Percentiles rank a stretch among this genome's conserved stretches.
These are phyloP conservation scores for Lasiodiplodia hormozganensis DNA, from an alignment of 2,329 filamentous ascomycete species.

Conservation along the genomic window DNA sequence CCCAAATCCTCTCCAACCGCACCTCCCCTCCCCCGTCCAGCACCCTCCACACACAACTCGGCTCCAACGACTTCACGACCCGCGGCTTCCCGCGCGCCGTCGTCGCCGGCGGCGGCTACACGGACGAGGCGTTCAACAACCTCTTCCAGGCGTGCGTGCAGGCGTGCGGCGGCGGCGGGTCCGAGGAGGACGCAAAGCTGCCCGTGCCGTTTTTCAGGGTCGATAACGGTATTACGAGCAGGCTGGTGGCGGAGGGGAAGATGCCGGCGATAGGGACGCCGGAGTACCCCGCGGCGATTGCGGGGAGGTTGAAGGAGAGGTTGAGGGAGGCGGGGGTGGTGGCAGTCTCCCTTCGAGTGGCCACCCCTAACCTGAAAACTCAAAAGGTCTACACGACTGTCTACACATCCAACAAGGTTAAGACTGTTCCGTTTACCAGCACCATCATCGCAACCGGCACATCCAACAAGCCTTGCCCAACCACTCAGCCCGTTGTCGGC, in stretches of 20 bases:
- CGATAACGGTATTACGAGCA: neutral
- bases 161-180: neutral
- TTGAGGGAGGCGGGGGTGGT: neutral
- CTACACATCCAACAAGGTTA: constrained; percentile 31
- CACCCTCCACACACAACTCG: neutral
- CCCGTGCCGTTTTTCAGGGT: neutral
- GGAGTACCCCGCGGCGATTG: neutral
- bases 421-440: constrained; percentile 25
- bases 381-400: neutral
- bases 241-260: neutral
- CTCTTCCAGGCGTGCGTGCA: neutral
- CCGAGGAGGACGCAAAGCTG: neutral
- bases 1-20: neutral
- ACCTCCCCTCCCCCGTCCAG: neutral
- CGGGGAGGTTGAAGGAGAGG: neutral
- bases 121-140: neutral
- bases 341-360: neutral
- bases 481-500: constrained; percentile 32
- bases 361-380: neutral
- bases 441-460: neutral
- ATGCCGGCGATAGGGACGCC: no score
- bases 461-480: constrained; percentile 32
- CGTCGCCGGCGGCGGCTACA: neutral
- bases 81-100: neutral
- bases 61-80: neutral